phyloP scores from a whole-genome alignment of 129 eudicot genomes.

The Heracleum sosnowskyi region DNA sequence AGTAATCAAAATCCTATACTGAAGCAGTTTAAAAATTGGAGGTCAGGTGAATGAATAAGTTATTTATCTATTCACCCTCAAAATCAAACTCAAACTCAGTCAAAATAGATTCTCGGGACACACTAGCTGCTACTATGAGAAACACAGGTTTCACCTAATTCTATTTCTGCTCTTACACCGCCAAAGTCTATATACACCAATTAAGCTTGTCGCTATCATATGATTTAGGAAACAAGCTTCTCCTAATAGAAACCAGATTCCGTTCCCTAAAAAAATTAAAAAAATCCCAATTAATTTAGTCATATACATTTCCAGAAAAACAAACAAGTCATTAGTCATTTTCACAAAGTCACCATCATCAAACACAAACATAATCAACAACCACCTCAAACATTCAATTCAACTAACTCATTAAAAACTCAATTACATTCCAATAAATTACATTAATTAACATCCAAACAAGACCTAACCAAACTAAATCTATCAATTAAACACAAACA shows the following conservation, averaged over 20 bases:
- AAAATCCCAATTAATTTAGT: neutral
- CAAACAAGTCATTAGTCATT: neutral
- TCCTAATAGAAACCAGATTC: neutral
- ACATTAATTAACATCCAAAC: neutral
- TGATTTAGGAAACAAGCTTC: neutral
- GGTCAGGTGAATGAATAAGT: neutral
- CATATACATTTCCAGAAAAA: neutral
- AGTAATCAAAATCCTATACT: neutral
- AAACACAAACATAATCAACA: neutral
- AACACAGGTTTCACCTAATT: neutral
- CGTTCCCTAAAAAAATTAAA: neutral
- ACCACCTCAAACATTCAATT: neutral
- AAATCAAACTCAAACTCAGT: neutral
- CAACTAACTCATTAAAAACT: conserved; percentile 1
- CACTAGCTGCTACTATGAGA: neutral
- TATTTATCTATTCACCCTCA: neutral
- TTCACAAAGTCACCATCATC: neutral
- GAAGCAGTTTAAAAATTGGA: neutral
- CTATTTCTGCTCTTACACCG: neutral
- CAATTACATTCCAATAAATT: neutral
- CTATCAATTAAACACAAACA: neutral
- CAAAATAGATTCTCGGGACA: neutral
- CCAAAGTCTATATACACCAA: neutral
- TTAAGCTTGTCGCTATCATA: neutral
- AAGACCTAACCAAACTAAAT: neutral